phyloP scores from a whole-genome alignment of 2,329 filamentous ascomycete genomes.

The Cladosporium sp. region DNA sequence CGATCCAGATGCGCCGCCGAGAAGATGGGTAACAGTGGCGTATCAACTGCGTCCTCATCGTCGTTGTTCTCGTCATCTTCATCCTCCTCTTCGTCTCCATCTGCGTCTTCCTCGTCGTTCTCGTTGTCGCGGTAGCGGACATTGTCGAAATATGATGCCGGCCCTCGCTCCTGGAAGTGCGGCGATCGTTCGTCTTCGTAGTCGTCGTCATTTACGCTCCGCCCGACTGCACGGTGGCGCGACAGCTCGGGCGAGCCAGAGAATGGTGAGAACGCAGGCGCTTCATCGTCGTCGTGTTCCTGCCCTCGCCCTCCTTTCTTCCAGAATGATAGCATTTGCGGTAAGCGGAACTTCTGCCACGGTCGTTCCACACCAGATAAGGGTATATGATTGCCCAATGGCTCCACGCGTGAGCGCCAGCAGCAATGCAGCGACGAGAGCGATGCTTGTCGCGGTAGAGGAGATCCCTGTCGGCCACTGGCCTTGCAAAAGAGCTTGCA shows the following conservation, averaged over 20 bases:
- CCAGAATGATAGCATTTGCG: conserved; percentile 16
- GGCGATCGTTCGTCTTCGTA: conserved; percentile 13
- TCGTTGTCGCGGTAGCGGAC: conserved; percentile 11
- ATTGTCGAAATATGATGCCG: conserved; percentile 25
- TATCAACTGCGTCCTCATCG: conserved; percentile 47
- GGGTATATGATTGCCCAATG: neutral
- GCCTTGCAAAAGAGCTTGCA: neutral
- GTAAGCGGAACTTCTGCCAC: neutral
- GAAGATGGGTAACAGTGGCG: conserved; percentile 72
- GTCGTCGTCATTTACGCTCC: conserved; percentile 23
- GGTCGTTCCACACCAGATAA: neutral
- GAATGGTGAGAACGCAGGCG: conserved; percentile 22
- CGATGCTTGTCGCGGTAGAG: conserved; percentile 8
- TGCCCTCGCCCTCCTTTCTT: conserved; percentile 12
- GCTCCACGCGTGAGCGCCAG: conserved; percentile 3
- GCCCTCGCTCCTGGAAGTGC: conserved; percentile 2
- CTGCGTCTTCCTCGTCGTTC: conserved; percentile 28
- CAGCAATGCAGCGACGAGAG: neutral
- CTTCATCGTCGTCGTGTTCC: conserved; percentile 12
- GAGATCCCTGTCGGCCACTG: neutral
- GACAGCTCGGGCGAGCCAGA: conserved; percentile 30
- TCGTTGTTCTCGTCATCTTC: conserved; percentile 46
- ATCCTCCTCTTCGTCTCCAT: conserved; percentile 39
- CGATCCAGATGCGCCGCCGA: conserved; percentile 77
- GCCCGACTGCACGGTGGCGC: conserved; percentile 29